Evolutionary conservation across 78 protist genomes (phyloP), one percentile per base, ranked within the genome.

Genomic region (Diacronema lutheri): DNA sequence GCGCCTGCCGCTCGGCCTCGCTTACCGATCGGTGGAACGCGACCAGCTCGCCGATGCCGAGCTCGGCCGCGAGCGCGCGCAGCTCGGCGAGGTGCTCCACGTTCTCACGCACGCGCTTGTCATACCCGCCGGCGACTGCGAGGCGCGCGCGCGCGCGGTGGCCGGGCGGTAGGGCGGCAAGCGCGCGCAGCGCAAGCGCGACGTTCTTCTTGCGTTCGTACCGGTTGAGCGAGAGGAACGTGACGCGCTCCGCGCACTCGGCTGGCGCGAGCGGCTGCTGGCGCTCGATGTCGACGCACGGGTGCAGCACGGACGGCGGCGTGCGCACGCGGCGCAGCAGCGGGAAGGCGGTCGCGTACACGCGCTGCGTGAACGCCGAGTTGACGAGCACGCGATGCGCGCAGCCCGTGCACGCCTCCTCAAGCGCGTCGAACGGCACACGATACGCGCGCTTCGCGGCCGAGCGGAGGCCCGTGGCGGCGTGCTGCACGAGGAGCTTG

Each of bases 201-300:
- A 97, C 25, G 80, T 95, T 89, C 94, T 98, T 98, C 88, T 96
- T 97, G 33, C 94, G 81, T 78, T 98, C 99, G 66, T 86, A 98
- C n/a, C 99, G 82, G 68, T 97, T 97, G 79, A 98, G 88, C 23
- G 98, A 95, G 64, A 97, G 73, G 16, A 97, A 35, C 37, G 78
- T 20, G 31, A 40, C 33, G 4, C 33, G 33, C 31, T n/a, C 66
- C 31, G 10, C 66, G 29, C 31, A 10, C 66, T 2, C 66, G 66
- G 12, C 26, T 1, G 29, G 21, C 62, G 33, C 81, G 9, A 41
- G 60, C 64, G 44, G 41, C 44, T 62, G 25, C 26, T 26, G 81
- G 20, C 13, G 7, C n/a, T 0, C 44, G 26, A 74, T 19, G 62
- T 46, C 62, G n/a, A 74, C 29, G 31, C 61, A 25, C 14, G 79